These are phyloP conservation scores for Firmiana major DNA, from an alignment of 345 rosid species.

Conservation along the genomic window DNA sequence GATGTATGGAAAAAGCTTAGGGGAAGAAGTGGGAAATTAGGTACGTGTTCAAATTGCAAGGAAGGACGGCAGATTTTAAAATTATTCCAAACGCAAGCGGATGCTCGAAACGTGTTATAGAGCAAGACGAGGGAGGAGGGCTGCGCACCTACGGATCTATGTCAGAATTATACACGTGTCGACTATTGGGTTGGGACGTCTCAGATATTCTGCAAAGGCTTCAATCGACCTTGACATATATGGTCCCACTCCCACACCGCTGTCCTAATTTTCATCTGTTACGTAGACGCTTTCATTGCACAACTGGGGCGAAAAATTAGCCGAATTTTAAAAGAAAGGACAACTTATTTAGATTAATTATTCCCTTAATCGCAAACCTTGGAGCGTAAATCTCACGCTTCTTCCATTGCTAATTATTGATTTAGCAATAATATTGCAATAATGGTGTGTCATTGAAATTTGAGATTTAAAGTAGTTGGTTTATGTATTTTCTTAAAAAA, in stretches of 20 bases:
- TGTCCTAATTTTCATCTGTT: conserved; percentile 26
- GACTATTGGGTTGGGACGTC: background rate
- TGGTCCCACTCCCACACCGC: conserved; percentile 25
- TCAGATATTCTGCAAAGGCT: conserved; percentile 28
- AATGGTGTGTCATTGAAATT: too few species aligned
- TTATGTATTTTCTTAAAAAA: too few species aligned
- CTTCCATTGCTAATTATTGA: background rate
- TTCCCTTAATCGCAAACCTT: background rate
- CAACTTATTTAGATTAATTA: background rate
- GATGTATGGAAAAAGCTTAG: background rate
- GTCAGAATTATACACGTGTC: conserved; percentile 38
- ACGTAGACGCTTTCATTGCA: conserved; percentile 23
- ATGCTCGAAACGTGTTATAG: conserved; percentile 21
- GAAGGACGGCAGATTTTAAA: conserved; percentile 8
- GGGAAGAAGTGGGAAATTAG: background rate
- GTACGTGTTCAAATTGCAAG: conserved; percentile 1
- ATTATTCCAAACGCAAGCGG: background rate
- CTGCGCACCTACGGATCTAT: conserved; percentile 29
- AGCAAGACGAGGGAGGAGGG: background rate
- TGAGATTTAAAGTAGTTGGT: too few species aligned
- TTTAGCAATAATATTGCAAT: too few species aligned
- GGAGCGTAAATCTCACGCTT: background rate
- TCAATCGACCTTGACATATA: conserved; percentile 16
- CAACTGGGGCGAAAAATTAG: conserved; percentile 7
- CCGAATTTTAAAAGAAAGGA: background rate